phyloP scores from a whole-genome alignment of 345 rosid genomes.

The Punica granatum region DNA sequence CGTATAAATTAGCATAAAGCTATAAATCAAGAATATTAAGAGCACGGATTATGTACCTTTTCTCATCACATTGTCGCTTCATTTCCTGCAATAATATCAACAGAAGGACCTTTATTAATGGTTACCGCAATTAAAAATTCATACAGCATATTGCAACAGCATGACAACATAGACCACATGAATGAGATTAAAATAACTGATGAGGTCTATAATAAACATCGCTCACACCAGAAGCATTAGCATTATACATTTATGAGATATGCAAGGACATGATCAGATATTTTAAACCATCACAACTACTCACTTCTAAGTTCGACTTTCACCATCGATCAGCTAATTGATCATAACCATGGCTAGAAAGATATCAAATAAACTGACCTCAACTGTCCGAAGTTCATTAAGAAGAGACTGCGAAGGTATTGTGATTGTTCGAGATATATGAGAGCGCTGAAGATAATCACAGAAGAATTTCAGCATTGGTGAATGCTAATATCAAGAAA shows the following conservation, averaged over 20 bases:
- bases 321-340: background rate
- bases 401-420: conserved; percentile 90
- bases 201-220: background rate
- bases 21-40: background rate
- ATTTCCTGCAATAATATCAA: conserved; percentile 62
- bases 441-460: conserved; percentile 63
- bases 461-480: conserved; percentile 4
- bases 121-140: background rate
- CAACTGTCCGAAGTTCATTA: conserved; percentile 90
- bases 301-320: background rate
- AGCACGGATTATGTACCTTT: conserved; percentile 41
- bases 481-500: conserved; percentile 7
- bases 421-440: conserved; percentile 76
- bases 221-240: background rate
- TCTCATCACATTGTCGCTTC: conserved; percentile 91
- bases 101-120: background rate
- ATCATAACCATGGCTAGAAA: background rate
- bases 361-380: conserved; percentile 50
- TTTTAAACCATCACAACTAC: background rate
- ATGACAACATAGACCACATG: background rate
- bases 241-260: background rate
- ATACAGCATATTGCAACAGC: background rate
- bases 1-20: background rate
- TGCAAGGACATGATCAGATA: background rate
- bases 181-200: background rate